Evolutionary conservation across 164 flowering plant genomes (phyloP), one percentile per base, ranked within the genome.

Genomic region (Liquidambar formosana): DNA sequence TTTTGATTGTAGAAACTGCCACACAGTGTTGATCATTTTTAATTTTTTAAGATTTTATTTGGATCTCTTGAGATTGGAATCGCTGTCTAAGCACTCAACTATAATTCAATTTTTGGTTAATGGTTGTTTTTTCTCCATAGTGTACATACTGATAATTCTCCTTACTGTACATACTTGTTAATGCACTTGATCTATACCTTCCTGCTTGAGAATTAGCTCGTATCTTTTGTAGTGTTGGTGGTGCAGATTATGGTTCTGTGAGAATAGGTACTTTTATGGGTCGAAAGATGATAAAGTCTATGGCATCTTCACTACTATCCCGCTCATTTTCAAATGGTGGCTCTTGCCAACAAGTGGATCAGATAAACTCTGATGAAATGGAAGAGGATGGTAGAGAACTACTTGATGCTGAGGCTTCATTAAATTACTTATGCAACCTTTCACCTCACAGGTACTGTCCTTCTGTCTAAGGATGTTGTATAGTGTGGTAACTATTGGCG

Each of bases 191-290:
- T 33, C 41, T 33, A 33, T 33, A 33, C 41, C 41, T 33, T 33
- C 41, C 6, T 33, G 12, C 8, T 49, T 15, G 41, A 41, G 27
- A 56, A 43, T 10, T 44, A 26, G 8, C 27, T 14, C 8, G 28
- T 22, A 27, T 73, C 19, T 62, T 61, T 73, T 76, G 69, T 86
- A 96, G 99, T 76, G 76, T 96, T 75, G 99, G 99, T 57, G 99
- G 99, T 61, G 92, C 99, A 47, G 99, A 96, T 70, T 96, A 96
- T 75, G 98, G 99, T 56, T 96, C 99, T 76, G 99, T 96, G 48
- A 88, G 98, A 76, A 75, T 92, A 33, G 99, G 97, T 56, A 82
- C 98, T 19, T 96, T 88, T 70, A 93, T 96, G 97, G 99, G 99
- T 68, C 83, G 88, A 66, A 79, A 87, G 77, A 92, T 96, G 76